Evolutionary conservation across 1,139 yeast species (phyloP), one percentile per base, ranked within the genome.

Genomic region (Yamadazyma membranifaciens): DNA sequence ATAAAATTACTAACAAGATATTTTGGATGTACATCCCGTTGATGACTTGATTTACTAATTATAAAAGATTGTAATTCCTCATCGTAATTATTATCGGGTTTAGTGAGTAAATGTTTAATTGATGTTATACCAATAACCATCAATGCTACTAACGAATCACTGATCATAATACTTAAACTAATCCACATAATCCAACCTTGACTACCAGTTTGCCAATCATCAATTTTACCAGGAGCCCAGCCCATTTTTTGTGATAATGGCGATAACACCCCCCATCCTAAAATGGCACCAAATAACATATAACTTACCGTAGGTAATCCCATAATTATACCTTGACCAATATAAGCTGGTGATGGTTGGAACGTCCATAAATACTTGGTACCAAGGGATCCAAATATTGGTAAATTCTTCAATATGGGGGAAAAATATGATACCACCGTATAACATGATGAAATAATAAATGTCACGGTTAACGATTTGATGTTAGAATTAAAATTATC

Each of bases 101-200:
- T 40, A 6, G 26, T 15, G 2, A 40, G 11, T 3, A 40, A 15
- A n/a, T 25, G 25, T 12, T 35, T 13, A 2, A 69, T 41, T 0
- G 87, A 77, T 47, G 67, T 75, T 1, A 63, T 54, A 0, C 83
- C 70, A 12, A 89, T 80, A 2, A 86, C 84, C 1, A 79, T 48
- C 52, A 92, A 85, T 0, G 96, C 85, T 1, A 91, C 88, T 10
- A 88, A 69, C 3, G 96, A 87, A 58, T 92, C 98, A 39, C 88
- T 83, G 20, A 92, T 87, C 98, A 92, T 92, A 31, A 89, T 89
- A 28, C 96, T 83, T 51, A 92, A 74, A 59, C 95, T 83, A 45
- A 89, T 72, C 98, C 98, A 92, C 56, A 92, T 69, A 42, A 92
- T 87, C 98, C 98, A 92, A 11, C 98, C 98, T 57, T 92, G 97